Base-by-base conservation (phyloP, 345 rosid genomes). In the Physaria fendleri region DNA sequence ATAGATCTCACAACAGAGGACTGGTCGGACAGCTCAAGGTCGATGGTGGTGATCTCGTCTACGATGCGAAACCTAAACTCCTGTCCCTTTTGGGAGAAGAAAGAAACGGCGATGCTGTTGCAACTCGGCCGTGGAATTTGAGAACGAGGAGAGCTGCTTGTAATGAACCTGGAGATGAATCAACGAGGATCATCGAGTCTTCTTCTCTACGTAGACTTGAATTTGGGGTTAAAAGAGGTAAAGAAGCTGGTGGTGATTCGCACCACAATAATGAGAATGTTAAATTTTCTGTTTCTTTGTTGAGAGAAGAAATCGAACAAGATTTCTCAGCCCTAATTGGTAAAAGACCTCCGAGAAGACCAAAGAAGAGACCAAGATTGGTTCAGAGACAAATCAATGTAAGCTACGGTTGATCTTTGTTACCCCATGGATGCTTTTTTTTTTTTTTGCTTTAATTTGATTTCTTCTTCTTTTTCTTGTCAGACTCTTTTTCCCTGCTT, bases 301-400 rank as follows among this genome's bases (percentile, higher is more conserved):
- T 30, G 56, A 68, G 47, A 29, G 27, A 56, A 15, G 73, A 68
- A 24, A 68, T 60, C 5, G 73, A 68, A 34, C 43, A 68, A 3
- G 73, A 68, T 15, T 68, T 37, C 50, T 52, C 49, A 0, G 6
- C 1, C 4, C 15, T 53, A 2, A 43, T 43, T 38, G 73, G 73
- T 42, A 60, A 61, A 35, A 52, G 27, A 52, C 62, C 56, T 18
- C 48, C 73, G 1, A 52, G 56, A 12, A 53, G 73, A 60, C 73
- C 73, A 25, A 68, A 68, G 62, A 68, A 68, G 67, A 68, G 73
- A 53, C 62, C 73, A 8, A 50, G 35, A 7, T n/a, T 52, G 21
- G 62, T 68, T 44, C 73, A 68, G 67, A 68, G 54, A 56, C 52
- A 68, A 61, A 30, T 68, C 42, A 61, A 60, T 44, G 62, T 68